These are phyloP conservation scores for Eucalyptus erythrocorys DNA, from an alignment of 345 rosid genomes.

Conservation along the genomic window DNA sequence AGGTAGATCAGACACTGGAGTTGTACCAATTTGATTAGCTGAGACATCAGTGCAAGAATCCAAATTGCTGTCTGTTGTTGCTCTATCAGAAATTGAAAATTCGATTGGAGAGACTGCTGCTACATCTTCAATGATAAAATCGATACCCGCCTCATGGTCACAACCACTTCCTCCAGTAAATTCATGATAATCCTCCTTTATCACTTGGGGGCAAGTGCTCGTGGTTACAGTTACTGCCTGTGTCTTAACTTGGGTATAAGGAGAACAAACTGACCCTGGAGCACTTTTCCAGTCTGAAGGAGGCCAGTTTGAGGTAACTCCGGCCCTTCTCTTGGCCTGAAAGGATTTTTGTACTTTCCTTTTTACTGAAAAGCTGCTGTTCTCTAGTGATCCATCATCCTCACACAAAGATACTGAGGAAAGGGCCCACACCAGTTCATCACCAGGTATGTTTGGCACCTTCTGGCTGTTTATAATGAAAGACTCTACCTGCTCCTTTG, in stretches of 20 bases:
- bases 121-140: constrained; percentile 22
- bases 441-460: constrained; percentile 48
- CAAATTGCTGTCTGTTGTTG: background rate
- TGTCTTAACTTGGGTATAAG: constrained; percentile 13
- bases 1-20: constrained; percentile 7
- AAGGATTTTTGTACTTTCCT: background rate
- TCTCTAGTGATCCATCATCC: background rate
- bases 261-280: constrained; percentile 20
- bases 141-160: constrained; percentile 9
- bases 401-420: constrained; percentile 3
- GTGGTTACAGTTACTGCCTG: background rate
- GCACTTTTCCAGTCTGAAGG: constrained; percentile 56
- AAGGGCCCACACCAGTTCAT: constrained; percentile 53
- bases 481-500: constrained; percentile 54
- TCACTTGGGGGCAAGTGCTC: constrained; percentile 1
- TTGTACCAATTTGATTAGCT: constrained; percentile 3
- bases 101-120: background rate
- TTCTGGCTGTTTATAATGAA: constrained; percentile 70
- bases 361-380: background rate
- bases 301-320: constrained; percentile 46
- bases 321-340: constrained; percentile 24
- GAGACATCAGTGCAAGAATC: background rate
- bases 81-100: background rate
- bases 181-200: background rate
- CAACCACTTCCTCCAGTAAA: background rate